Base-by-base conservation (phyloP, 2,329 filamentous ascomycete species). In the Hymenoscyphus scutula region DNA sequence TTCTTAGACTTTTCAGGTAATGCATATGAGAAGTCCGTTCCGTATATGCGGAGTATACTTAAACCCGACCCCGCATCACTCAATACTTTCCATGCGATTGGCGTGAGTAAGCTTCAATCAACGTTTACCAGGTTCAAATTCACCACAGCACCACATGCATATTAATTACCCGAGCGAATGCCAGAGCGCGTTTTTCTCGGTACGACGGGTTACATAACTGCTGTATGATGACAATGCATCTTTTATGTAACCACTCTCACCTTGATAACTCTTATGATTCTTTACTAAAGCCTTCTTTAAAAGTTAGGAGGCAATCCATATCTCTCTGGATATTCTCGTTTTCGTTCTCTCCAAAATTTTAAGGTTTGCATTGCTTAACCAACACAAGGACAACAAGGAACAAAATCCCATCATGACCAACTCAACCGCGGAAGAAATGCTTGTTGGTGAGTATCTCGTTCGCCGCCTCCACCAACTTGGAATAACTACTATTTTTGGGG, bases 401-500 rank as follows among this genome's bases (percentile, higher is more conserved):
- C 10, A 3, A 2, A 25, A 48, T 4, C 17, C n/a, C 13, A n/a
- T 13, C 13, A 54, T 54, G 51, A 11, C 51, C 7, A 54, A 29
- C 51, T 54, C 51, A 4, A 10, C 51, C 27, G 2, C 23, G 8
- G 29, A 54, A 54, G 60, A 59, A 17, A 64, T 74, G 29, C 69
- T 68, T 59, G 68, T 77, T 23, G 74, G 72, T 48, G 67, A 74
- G 4, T 77, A 77, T 60, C 68, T 78, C 19, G 76, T 78, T 67
- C 66, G 69, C 7, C 74, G 79, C 29, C 74, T 81, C 2, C 70
- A 74, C 32, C 72, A 80, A 64, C 74, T 80, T 25, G 78, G 78
- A 38, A 74, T 80, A 27, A 70, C 74, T 27, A 77, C 77, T 2
- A 64, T 80, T 41, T 80, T 81, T 61, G 82, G 82, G 19, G 78